These are phyloP conservation scores for Pinus tabuliformis DNA, from an alignment of 75 land plant species.

Conservation along the genomic window DNA sequence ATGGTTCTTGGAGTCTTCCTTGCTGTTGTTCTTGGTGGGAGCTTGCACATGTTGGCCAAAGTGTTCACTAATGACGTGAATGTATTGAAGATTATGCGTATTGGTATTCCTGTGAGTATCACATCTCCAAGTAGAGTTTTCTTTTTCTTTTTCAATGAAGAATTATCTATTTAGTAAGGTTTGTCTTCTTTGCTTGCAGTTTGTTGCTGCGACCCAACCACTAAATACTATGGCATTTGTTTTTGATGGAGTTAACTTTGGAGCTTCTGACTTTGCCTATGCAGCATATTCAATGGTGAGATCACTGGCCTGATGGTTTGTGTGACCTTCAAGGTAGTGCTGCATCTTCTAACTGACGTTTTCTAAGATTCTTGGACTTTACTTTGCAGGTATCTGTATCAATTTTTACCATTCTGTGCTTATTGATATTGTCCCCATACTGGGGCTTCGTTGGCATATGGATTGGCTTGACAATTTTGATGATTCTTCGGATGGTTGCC, in stretches of 20 bases:
- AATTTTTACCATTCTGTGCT: constrained; percentile 28
- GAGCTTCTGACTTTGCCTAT: constrained; percentile 66
- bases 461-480: constrained; percentile 70
- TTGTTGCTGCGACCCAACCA: constrained; percentile 81
- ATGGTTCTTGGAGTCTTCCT: constrained; percentile 64
- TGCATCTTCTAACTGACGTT: neutral
- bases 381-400: constrained; percentile 42
- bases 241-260: constrained; percentile 68
- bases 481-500: constrained; percentile 68
- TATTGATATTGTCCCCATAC: constrained; percentile 15
- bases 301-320: neutral
- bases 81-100: constrained; percentile 55
- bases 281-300: constrained; percentile 77
- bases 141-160: neutral
- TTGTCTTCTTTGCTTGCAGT: constrained; percentile 36
- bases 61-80: constrained; percentile 65
- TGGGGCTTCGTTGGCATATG: constrained; percentile 59
- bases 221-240: constrained; percentile 76
- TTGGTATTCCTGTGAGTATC: constrained; percentile 76
- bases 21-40: constrained; percentile 48
- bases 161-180: neutral
- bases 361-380: neutral
- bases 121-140: neutral
- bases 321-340: neutral
- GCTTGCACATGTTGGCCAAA: constrained; percentile 46